phyloP scores from a whole-genome alignment of 108 stramenopile genomes.

The Skeletonema marinoi region DNA sequence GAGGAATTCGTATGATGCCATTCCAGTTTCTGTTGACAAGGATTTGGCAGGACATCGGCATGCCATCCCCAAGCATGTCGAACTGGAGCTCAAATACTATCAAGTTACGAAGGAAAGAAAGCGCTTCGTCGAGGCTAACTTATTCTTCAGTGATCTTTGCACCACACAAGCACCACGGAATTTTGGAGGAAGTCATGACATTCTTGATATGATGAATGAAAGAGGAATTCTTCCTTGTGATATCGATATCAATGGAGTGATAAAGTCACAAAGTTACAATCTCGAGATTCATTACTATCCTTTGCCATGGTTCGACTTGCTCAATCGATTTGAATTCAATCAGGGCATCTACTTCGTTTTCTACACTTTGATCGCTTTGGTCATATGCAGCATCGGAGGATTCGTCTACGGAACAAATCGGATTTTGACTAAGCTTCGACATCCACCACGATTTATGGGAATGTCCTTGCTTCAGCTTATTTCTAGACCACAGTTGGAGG shows the following conservation, averaged over 20 bases:
- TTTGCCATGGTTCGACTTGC: slow-evolving; percentile 74
- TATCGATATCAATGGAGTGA: slow-evolving; percentile 63
- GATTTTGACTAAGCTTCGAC: slow-evolving; percentile 74
- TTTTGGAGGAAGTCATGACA: slow-evolving; percentile 55
- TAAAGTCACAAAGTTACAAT: slow-evolving; percentile 61
- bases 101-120: slow-evolving; percentile 65
- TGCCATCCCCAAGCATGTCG: slow-evolving; percentile 64
- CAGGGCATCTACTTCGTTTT: slow-evolving; percentile 70
- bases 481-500: slow-evolving; percentile 62
- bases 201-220: slow-evolving; percentile 48
- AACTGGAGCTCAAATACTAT: slow-evolving; percentile 68
- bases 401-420: slow-evolving; percentile 75
- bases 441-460: slow-evolving; percentile 80
- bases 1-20: slow-evolving; percentile 54
- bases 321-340: slow-evolving; percentile 81
- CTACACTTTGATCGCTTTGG: slow-evolving; percentile 67
- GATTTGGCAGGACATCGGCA: slow-evolving; percentile 51
- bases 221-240: slow-evolving; percentile 58
- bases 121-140: slow-evolving; percentile 63
- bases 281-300: slow-evolving; percentile 70
- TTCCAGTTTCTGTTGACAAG: slow-evolving; percentile 66
- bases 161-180: slow-evolving; percentile 56
- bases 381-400: slow-evolving; percentile 52
- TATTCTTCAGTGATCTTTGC: slow-evolving; percentile 67
- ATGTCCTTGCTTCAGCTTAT: slow-evolving; percentile 59